Conservation (phyloP, 441 rosid species). For the Arabidopsis hybrid region DNA sequence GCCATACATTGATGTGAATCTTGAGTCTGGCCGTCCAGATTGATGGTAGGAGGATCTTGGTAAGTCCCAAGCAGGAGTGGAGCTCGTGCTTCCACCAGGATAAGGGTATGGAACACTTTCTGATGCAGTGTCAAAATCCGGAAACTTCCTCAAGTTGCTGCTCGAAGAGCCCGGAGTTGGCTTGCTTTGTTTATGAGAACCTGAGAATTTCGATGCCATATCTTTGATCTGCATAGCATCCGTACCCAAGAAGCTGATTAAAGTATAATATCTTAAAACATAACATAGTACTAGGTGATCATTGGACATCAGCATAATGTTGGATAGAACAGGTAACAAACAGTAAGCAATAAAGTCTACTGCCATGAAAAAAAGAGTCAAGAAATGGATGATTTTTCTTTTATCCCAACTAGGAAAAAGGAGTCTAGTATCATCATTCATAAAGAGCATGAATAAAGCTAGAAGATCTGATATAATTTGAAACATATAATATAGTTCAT, state of each 20-base stretch:
- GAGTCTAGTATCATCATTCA: conserved; percentile 43
- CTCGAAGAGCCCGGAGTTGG: conserved; percentile 68
- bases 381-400: conserved; percentile 30
- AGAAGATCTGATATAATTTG: conserved; percentile 42
- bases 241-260: conserved; percentile 9
- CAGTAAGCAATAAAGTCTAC: conserved; percentile 22
- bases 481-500: conserved; percentile 42
- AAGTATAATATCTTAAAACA: conserved; percentile 5
- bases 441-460: conserved; percentile 45
- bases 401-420: conserved; percentile 38
- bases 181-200: conserved; percentile 73
- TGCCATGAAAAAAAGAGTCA: conserved; percentile 33
- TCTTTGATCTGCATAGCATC: conserved; percentile 79
- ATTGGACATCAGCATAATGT: conserved; percentile 11
- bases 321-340: conserved; percentile 36
- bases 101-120: conserved; percentile 85
- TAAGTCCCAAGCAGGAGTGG: conserved; percentile 99
- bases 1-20: conserved; percentile 47
- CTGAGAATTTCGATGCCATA: conserved; percentile 91
- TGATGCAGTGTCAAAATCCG: conserved; percentile 81
- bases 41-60: conserved; percentile 57
- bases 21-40: conserved; percentile 57
- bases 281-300: conserved; percentile 26
- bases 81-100: conserved; percentile 55
- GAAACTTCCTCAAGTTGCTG: conserved; percentile 72